Evolutionary conservation across 2,329 filamentous ascomycete genomes (phyloP), one percentile per base, ranked within the genome.

Genomic region (Nannizziopsis barbatae): DNA sequence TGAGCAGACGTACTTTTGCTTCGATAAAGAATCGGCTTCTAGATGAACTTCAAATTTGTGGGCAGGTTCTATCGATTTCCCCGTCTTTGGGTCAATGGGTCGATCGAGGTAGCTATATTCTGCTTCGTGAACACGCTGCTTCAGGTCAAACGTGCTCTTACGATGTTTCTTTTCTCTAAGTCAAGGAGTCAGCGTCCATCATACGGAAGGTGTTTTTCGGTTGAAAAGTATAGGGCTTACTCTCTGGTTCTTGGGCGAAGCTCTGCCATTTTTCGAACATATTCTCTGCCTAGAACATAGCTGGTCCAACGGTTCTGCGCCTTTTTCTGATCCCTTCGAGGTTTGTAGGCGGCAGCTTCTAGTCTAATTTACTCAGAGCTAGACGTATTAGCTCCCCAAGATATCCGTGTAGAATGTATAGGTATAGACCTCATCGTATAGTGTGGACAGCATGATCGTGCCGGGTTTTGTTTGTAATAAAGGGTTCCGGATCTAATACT

Each of bases 381-480:
- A 27, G 22, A 27, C 22, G 22, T 27, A 27, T 27, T 27, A 27
- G 22, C 22, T 3, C 22, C 22, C 7, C 22, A 27, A 27, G 22
- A 27, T 27, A 18, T 22, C 12, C 30, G 8, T 10, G 15, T 27
- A 18, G 31, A 7, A 32, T 37, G 15, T 11, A 17, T 7, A 27
- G 12, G 18, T 35, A 49, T 54, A 20, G 51, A 70, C 67, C 71
- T 68, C 53, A 74, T 62, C 10, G 71, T 73, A 55, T 74, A 96
- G 61, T 95, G 88, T 39, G 89, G 88, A 64, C 92, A 98, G 60
- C 92, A 98, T 53, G 87, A 85, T 49, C 80, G 74, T 50, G 76
- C 75, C 58, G 86, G 81, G 64, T 74, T 71, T 54, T 68, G 71
- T 56, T 72, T 73, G 57, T 74, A 74, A 57, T 71, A 73, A 41